Conservation (phyloP, 2,329 filamentous ascomycete genomes). For the Ophiostoma ips region DNA sequence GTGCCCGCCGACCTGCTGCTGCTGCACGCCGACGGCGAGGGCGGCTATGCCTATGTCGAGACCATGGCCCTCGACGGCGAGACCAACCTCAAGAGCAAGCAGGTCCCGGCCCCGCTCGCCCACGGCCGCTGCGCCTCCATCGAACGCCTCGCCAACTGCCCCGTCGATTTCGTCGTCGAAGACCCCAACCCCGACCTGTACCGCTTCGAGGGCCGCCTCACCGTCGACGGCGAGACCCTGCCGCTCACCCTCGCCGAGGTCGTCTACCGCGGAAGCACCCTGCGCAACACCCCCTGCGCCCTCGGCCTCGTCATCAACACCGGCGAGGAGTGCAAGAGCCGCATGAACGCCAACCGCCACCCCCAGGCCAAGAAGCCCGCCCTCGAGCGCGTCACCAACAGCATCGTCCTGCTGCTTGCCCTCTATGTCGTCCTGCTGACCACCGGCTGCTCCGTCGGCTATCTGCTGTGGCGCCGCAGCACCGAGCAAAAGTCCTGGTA, state of each 20-base stretch:
- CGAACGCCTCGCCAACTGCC: constrained; percentile 36
- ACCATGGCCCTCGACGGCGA: constrained; percentile 77
- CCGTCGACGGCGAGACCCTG: constrained; percentile 35
- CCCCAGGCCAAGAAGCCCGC: constrained; percentile 64
- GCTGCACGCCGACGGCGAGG: constrained; percentile 62
- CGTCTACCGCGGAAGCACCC: constrained; percentile 70
- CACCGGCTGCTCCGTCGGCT: constrained; percentile 69
- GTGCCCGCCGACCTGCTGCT: constrained; percentile 74
- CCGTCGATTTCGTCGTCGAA: constrained; percentile 55
- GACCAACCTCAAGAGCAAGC: constrained; percentile 68
- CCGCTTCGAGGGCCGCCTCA: constrained; percentile 58
- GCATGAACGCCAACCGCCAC: constrained; percentile 76
- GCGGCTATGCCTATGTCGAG: constrained; percentile 69
- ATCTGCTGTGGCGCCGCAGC: constrained; percentile 57
- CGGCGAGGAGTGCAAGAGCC: constrained; percentile 72
- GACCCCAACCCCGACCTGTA: constrained; percentile 69
- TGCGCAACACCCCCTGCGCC: constrained; percentile 64
- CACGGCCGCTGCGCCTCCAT: constrained; percentile 44
- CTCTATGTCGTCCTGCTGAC: constrained; percentile 66
- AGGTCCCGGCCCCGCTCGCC: constrained; percentile 39
- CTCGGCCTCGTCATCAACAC: constrained; percentile 76
- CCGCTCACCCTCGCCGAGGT: constrained; percentile 73
- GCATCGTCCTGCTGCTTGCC: constrained; percentile 66
- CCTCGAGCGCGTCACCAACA: constrained; percentile 58
- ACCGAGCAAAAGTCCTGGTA: constrained; percentile 66